phyloP scores from a whole-genome alignment of 129 eudicot genomes.

The Kitagawia praeruptora region DNA sequence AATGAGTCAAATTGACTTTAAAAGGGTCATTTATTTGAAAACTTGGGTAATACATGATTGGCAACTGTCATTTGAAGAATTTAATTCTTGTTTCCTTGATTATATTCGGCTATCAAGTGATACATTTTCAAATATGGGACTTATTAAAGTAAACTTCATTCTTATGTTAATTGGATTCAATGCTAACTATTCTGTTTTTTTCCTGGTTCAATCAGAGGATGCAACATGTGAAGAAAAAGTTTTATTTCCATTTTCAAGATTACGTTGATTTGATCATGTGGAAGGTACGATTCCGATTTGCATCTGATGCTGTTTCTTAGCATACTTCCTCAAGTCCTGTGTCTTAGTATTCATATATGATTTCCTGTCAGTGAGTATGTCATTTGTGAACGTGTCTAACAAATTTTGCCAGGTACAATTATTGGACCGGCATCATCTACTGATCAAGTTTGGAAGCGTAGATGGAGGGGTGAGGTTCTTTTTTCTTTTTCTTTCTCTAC shows the following conservation, averaged over 20 bases:
- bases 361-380: neutral
- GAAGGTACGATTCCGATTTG: slow-evolving; percentile 47
- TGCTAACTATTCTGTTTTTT: slow-evolving; percentile 16
- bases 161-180: slow-evolving; percentile 2
- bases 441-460: slow-evolving; percentile 95
- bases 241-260: slow-evolving; percentile 92
- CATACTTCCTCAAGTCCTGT: neutral
- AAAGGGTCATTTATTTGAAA: neutral
- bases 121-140: neutral
- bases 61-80: neutral
- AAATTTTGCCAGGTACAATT: slow-evolving; percentile 68
- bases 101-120: neutral
- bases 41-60: neutral
- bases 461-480: slow-evolving; percentile 82
- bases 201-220: slow-evolving; percentile 52
- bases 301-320: neutral
- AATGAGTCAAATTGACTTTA: neutral
- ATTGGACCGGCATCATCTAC: slow-evolving; percentile 88
- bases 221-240: slow-evolving; percentile 91
- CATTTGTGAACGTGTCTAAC: slow-evolving; percentile 4
- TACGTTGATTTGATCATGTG: slow-evolving; percentile 89
- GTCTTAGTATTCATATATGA: neutral
- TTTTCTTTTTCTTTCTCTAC: neutral
- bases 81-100: neutral
- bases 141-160: neutral